Percentiles rank a stretch among this genome's conserved stretches.
phyloP scores from a whole-genome alignment of 805 yeast genomes.

The Metschnikowia lunata region DNA sequence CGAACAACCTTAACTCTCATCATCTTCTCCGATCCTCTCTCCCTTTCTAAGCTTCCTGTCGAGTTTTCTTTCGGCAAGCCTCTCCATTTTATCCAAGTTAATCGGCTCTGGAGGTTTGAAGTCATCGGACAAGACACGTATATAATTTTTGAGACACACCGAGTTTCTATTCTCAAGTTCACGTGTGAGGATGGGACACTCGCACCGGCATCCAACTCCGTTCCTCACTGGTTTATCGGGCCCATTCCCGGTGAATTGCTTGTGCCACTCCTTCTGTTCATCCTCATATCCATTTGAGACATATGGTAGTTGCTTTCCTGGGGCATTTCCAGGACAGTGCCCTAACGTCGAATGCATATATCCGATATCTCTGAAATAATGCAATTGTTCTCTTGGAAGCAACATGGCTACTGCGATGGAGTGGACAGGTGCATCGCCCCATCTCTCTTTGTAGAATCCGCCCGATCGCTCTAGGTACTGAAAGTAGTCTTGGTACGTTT shows the following conservation, averaged over 20 bases:
- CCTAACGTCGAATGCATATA: slow-evolving; percentile 75
- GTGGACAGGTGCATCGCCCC: slow-evolving; percentile 98
- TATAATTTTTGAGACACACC: slow-evolving; percentile 53
- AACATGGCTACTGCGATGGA: slow-evolving; percentile 80
- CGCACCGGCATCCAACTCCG: slow-evolving; percentile 83
- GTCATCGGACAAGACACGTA: slow-evolving; percentile 32
- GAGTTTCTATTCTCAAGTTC: slow-evolving; percentile 55
- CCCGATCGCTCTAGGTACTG: slow-evolving; percentile 63
- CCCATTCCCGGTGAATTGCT: slow-evolving; percentile 1
- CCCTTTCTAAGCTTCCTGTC: slow-evolving; percentile 21
- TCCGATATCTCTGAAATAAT: slow-evolving; percentile 91
- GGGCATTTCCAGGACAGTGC: slow-evolving; percentile 73
- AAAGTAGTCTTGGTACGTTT: slow-evolving; percentile 63
- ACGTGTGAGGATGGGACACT: slow-evolving; percentile 51
- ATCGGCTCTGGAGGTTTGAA: slow-evolving; percentile 18
- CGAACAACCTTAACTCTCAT: not conserved
- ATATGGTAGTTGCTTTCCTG: slow-evolving; percentile 21
- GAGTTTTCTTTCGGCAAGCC: slow-evolving; percentile 18
- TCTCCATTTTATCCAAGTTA: slow-evolving; percentile 25
- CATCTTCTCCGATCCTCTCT: slow-evolving; percentile 8
- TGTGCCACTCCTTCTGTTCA: slow-evolving; percentile 28
- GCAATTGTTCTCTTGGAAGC: slow-evolving; percentile 64
- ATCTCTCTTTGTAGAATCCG: slow-evolving; percentile 86
- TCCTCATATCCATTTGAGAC: slow-evolving; percentile 23
- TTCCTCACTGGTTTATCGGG: slow-evolving; percentile 30